Conservation (phyloP, 768 basidiomycete species). For the Chalciporus chontae region DNA sequence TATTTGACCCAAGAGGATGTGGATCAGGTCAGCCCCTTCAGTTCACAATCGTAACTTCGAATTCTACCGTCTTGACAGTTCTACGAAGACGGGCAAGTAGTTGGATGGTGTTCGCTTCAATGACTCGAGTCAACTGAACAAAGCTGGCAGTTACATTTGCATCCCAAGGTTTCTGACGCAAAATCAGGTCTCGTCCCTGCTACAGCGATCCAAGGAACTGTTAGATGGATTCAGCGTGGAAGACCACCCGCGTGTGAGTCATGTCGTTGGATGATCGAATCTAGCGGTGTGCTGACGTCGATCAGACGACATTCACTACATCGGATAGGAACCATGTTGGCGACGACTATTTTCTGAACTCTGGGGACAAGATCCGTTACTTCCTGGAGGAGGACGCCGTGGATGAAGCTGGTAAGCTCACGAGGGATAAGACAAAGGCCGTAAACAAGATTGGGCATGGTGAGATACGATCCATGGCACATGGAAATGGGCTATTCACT, state of each 20-base stretch:
- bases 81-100: conserved; percentile 51
- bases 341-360: conserved; percentile 89
- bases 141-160: conserved; percentile 62
- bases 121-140: not conserved
- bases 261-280: too few species aligned
- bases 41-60: conserved; percentile 4
- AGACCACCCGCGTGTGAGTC: conserved; percentile 73
- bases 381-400: conserved; percentile 93
- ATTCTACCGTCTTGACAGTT: conserved; percentile 40
- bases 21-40: conserved; percentile 40
- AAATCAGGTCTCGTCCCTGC: conserved; percentile 57
- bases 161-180: conserved; percentile 66
- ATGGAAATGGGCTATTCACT: not conserved
- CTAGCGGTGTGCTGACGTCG: not conserved
- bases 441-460: conserved; percentile 97
- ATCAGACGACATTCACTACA: conserved; percentile 87
- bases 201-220: conserved; percentile 69
- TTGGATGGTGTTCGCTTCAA: not conserved
- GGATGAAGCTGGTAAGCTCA: conserved; percentile 63
- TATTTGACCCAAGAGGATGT: conserved; percentile 57
- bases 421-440: conserved; percentile 64
- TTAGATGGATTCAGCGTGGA: conserved; percentile 75
- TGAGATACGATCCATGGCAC: conserved; percentile 23
- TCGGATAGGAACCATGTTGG: conserved; percentile 72
- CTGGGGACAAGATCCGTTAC: conserved; percentile 93